Evolutionary conservation across 768 basidiomycete species (phyloP), one percentile per base, ranked within the genome.

Genomic region (Russula lepida): DNA sequence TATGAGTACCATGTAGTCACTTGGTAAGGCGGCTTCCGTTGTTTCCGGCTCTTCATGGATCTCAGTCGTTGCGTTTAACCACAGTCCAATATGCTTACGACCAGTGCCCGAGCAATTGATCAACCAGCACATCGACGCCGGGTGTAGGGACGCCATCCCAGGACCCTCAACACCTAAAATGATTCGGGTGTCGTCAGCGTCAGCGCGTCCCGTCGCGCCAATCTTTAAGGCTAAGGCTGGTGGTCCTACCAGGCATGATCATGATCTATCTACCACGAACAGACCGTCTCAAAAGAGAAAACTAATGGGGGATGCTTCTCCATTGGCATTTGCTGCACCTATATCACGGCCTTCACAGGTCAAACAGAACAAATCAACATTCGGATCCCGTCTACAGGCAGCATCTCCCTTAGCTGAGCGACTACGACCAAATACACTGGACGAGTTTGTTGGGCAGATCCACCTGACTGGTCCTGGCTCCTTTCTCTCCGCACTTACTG

Each of bases 391-490:
- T 15, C 30, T 63, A 25, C 66, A 74, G 41, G 64, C 69, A n/a
- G 78, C 77, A 15, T 73, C 77, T 3, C 88, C 88, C 0, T 73
- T 92, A 1, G 88, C 91, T 0, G 92, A 92, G 69, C 79, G 81
- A 28, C 77, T 92, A 43, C 78, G 91, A 4, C 91, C 91, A 2
- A 77, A 73, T 19, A 71, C 71, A 4, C 72, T 93, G n/a, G 78
- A 79, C 1, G 83, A 88, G 2, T 89, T 89, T 64, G 75, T 92
- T 37, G 91, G 91, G 5, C 91, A 94, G 68, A 68, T 69, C 25
- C 82, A 88, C 70, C 67, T 92, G 30, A 81, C 81, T 4, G 81
- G 79, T 0, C 74, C 78, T 0, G 76, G 80, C n/a, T 84, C 83
- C 4, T 69, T 87, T 44, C 76, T 92, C 43, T 75, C 81, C 61